These are phyloP conservation scores for Kluyveromyces dobzhanskii DNA, from an alignment of 805 yeast species.

Conservation along the genomic window DNA sequence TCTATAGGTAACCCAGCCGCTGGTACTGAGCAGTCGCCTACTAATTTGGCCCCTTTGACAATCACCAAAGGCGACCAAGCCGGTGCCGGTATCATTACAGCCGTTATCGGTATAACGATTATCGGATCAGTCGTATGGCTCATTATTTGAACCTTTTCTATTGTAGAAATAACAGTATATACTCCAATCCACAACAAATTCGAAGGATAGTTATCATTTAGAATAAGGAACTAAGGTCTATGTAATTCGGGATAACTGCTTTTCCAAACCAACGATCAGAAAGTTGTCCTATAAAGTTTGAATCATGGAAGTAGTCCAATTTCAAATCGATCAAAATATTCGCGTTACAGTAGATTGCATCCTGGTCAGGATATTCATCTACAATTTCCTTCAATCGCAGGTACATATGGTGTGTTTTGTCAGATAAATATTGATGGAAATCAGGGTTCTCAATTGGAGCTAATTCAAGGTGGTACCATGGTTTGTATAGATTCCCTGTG, in stretches of 20 bases:
- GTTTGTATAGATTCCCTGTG: conserved; percentile 23
- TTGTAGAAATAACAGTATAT: neutral
- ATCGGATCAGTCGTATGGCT: conserved; percentile 75
- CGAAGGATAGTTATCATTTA: neutral
- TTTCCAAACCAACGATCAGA: conserved; percentile 18
- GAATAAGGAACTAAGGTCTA: conserved; percentile 6
- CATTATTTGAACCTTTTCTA: conserved; percentile 35
- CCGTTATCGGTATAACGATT: conserved; percentile 52
- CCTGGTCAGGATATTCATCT: conserved; percentile 11
- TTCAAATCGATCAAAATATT: conserved; percentile 16
- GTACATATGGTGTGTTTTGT: conserved; percentile 11
- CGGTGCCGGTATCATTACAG: conserved; percentile 87
- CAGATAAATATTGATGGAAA: conserved; percentile 15
- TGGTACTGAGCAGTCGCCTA: conserved; percentile 36
- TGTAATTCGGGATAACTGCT: conserved; percentile 3
- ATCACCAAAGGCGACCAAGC: conserved; percentile 63
- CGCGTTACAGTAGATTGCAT: conserved; percentile 13
- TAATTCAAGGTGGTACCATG: conserved; percentile 17
- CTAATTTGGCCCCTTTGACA: conserved; percentile 33
- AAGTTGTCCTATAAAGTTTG: conserved; percentile 16
- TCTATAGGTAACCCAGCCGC: conserved; percentile 48
- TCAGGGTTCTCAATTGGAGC: conserved; percentile 5
- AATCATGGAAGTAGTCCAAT: conserved; percentile 30
- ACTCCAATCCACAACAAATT: neutral
- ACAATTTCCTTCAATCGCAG: conserved; percentile 12